These are phyloP conservation scores for Hansfordia pulvinata DNA, from an alignment of 2,329 filamentous ascomycete species.

Conservation along the genomic window DNA sequence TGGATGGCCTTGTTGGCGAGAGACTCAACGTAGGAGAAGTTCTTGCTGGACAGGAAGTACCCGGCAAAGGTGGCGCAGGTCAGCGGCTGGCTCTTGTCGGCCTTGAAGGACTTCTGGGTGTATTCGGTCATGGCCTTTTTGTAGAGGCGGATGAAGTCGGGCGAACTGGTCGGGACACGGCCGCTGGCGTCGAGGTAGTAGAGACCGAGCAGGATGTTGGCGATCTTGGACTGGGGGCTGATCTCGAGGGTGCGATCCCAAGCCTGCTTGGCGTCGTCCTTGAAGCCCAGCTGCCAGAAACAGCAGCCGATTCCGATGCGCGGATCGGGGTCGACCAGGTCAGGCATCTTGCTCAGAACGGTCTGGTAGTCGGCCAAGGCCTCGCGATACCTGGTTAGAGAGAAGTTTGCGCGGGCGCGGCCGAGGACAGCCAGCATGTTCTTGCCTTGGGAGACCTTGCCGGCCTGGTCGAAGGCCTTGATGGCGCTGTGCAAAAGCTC, in stretches of 20 bases:
- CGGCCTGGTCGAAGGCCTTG: slow-evolving; percentile 90
- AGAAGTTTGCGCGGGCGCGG: slow-evolving; percentile 75
- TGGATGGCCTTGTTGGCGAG: slow-evolving; percentile 89
- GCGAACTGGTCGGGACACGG: slow-evolving; percentile 68
- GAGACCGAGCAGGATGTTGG: slow-evolving; percentile 78
- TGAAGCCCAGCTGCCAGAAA: slow-evolving; percentile 92
- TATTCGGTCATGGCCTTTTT: slow-evolving; percentile 91
- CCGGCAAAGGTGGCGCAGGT: slow-evolving; percentile 82
- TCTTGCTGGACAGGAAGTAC: slow-evolving; percentile 78
- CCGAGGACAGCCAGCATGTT: slow-evolving; percentile 91
- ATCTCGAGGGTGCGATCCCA: slow-evolving; percentile 84
- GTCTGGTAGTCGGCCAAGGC: slow-evolving; percentile 78
- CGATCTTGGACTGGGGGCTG: slow-evolving; percentile 71
- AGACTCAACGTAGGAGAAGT: slow-evolving; percentile 68
- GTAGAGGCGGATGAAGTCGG: slow-evolving; percentile 73
- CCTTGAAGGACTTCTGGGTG: slow-evolving; percentile 84
- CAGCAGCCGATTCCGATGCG: slow-evolving; percentile 93
- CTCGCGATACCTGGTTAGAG: slow-evolving; percentile 73
- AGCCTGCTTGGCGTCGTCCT: slow-evolving; percentile 78
- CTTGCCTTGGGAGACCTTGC: slow-evolving; percentile 67
- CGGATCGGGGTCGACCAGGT: slow-evolving; percentile 83
- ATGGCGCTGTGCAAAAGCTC: slow-evolving; percentile 75
- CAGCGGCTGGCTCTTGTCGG: slow-evolving; percentile 81
- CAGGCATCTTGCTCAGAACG: slow-evolving; percentile 72
- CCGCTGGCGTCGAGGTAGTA: slow-evolving; percentile 83